A percentile compares a stretch with the other conserved stretches of the same genome.
Evolutionary conservation across 768 basidiomycete species (phyloP).

Genomic region (Terana coerulea): DNA sequence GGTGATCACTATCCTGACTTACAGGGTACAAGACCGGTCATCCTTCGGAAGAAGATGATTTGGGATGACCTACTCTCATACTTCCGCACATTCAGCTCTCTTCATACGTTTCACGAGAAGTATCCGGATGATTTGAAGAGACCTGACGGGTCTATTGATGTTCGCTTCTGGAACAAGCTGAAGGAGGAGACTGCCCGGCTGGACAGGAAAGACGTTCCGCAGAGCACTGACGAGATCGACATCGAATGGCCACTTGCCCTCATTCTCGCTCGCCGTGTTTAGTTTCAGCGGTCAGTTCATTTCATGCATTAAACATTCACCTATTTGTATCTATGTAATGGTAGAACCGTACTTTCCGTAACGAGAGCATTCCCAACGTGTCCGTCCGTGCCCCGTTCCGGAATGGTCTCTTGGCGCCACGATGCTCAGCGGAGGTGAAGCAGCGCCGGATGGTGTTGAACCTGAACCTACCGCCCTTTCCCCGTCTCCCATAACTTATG

Average conservation of each 20-base stretch:
- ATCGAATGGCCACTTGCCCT: conserved; percentile 39
- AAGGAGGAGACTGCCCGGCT: conserved; percentile 31
- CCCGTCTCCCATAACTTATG: conserved; percentile 3
- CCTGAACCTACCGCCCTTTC: neutral
- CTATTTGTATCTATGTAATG: too few species aligned
- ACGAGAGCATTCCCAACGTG: too few species aligned
- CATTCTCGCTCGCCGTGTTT: conserved; percentile 14
- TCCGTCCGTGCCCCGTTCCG: too few species aligned
- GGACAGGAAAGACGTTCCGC: conserved; percentile 7
- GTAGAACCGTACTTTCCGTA: too few species aligned
- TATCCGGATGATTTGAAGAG: conserved; percentile 52
- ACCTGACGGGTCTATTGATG: conserved; percentile 58
- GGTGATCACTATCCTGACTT: conserved; percentile 40
- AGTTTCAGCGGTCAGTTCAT: too few species aligned
- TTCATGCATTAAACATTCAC: too few species aligned
- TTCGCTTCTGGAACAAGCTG: conserved; percentile 58
- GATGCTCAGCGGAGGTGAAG: neutral
- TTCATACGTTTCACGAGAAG: conserved; percentile 62
- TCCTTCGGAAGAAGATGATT: conserved; percentile 56
- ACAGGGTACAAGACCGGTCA: conserved; percentile 38
- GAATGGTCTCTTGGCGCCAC: too few species aligned
- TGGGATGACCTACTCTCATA: conserved; percentile 69
- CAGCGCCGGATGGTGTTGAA: neutral
- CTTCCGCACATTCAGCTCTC: conserved; percentile 65
- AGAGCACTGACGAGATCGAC: conserved; percentile 23